These are phyloP conservation scores for Brassica cretica DNA, from an alignment of 345 rosid genomes.

Conservation along the genomic window DNA sequence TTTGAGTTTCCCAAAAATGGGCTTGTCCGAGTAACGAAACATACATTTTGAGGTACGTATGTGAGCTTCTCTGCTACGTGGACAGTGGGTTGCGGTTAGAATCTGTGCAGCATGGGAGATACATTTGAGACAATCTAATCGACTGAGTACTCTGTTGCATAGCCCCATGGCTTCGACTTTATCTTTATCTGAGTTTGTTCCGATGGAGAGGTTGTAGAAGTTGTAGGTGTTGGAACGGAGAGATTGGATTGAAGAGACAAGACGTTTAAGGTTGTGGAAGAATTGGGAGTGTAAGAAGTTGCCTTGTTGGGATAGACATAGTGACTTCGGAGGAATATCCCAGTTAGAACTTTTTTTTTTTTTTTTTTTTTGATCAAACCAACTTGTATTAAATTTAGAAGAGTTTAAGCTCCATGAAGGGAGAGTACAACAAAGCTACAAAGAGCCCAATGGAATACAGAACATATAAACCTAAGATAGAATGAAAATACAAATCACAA, in stretches of 20 bases:
- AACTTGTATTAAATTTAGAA: too few relatives aligned
- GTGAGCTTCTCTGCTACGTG: conserved; percentile 6
- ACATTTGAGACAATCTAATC: conserved; percentile 18
- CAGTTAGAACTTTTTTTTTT: not conserved
- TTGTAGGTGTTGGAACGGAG: conserved; percentile 13
- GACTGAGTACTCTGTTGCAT: conserved; percentile 20
- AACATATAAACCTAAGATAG: too few relatives aligned
- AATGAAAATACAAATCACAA: too few relatives aligned
- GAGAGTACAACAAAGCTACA: too few relatives aligned
- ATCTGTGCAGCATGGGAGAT: not conserved
- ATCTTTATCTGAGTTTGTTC: conserved; percentile 21
- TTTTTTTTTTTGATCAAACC: too few relatives aligned
- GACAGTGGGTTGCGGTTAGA: not conserved
- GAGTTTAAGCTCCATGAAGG: too few relatives aligned
- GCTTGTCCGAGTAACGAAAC: conserved; percentile 30
- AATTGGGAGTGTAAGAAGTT: not conserved
- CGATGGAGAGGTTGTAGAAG: conserved; percentile 24
- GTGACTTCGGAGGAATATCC: not conserved
- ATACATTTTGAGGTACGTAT: conserved; percentile 22
- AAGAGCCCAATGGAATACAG: too few relatives aligned
- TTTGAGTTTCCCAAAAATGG: conserved; percentile 6
- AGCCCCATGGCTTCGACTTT: conserved; percentile 18
- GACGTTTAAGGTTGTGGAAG: conserved; percentile 3
- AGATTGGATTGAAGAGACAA: conserved; percentile 19
- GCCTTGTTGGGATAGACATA: conserved; percentile 5